Conservation (phyloP, 2,329 filamentous ascomycete species). For the Aspergillus latus region DNA sequence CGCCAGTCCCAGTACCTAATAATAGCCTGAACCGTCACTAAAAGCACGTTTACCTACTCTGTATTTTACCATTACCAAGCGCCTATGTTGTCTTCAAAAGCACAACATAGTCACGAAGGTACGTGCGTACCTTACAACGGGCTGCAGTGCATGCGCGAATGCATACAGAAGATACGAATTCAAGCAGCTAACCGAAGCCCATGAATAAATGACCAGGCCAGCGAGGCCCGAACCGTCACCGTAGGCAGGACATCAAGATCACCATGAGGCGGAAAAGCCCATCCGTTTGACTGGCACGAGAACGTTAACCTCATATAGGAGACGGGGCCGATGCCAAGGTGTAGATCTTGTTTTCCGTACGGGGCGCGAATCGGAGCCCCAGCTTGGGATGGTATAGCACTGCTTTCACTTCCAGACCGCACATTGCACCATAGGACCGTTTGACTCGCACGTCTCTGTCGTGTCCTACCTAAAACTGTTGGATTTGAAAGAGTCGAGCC, state of each 20-base stretch:
- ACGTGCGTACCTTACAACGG: not conserved
- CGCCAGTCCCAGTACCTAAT: not conserved
- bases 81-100: not conserved
- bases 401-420: not conserved
- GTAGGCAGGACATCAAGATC: not conserved
- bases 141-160: not conserved
- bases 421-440: not conserved
- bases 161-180: not conserved
- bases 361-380: not conserved
- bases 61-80: not conserved
- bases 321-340: not conserved
- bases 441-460: not conserved
- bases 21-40: not conserved
- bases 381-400: not conserved
- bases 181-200: not conserved
- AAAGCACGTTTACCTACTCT: too few species aligned
- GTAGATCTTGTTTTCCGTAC: not conserved
- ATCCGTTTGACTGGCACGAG: not conserved
- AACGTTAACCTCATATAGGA: not conserved
- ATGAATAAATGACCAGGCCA: not conserved
- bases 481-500: not conserved
- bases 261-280: not conserved
- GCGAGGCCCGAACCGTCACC: not conserved
- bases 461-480: not conserved
- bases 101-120: not conserved